Base-by-base conservation (phyloP, 1,139 yeast genomes). In the Debaryomyces udenii region DNA sequence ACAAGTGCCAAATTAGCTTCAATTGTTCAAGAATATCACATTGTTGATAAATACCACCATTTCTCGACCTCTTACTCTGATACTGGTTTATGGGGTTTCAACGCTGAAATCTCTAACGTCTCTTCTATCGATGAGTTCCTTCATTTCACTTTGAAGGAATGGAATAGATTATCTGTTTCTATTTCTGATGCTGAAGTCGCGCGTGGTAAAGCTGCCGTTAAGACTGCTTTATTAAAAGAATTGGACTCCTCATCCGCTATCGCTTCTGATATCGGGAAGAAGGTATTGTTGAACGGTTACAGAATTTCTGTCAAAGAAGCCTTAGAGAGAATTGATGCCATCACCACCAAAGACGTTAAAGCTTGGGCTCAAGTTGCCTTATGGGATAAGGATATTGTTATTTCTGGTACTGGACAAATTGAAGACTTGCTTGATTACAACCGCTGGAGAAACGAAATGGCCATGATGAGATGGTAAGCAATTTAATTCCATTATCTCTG, bases 1-100 rank as follows among this genome's bases (percentile, higher is more conserved):
- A 85, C 88, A 62, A 93, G 96, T 64, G 81, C 96, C 50, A 89
- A 89, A 73, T 79, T 93, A 60, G 81, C 95, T 48, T 81, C 84
- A 61, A 74, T 81, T 59, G 80, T 86, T 50, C 78, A 74, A 65
- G 88, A 82, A 61, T 80, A 81, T 71, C 86, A 83, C 64, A 70
- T 86, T 61, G 84, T 83, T 57, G 90, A 84, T 62, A 71, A 77
- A 51, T 84, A 74, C 73, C 66, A 76, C 54, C 93, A 85, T 68
- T 86, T 83, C 75, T 80, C 88, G 50, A 66, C 66, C 43, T 81
- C 88, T 39, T 85, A 80, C 75, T 76, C 86, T 52, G 89, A 85
- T 66, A 71, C 83, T 44, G 93, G 94, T 60, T 77, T 86, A 64
- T 86, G 90, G 89, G 95, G 95, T 61, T 82, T 83, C 71, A 73